Evolutionary conservation across 2,329 filamentous ascomycete species (phyloP).

Genomic region (Neofusicoccum cordaticola): DNA sequence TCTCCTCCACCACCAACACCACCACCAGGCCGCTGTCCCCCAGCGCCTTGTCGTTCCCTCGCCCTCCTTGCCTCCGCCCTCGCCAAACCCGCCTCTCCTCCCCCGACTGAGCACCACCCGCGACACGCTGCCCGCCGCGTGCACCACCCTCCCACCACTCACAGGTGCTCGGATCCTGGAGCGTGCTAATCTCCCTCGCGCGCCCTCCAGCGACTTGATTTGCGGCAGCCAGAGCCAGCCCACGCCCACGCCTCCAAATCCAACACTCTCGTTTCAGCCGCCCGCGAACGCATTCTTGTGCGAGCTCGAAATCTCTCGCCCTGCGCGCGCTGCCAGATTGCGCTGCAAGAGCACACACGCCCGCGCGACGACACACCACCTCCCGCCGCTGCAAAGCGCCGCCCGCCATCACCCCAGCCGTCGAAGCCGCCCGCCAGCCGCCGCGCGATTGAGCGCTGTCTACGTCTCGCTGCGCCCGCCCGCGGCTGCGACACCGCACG

Average conservation of each 20-base stretch:
- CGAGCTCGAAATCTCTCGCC: constrained; percentile 10
- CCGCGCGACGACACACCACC: constrained; percentile 9
- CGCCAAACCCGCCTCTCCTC: constrained; percentile 8
- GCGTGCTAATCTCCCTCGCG: constrained; percentile 14
- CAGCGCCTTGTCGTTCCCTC: constrained; percentile 11
- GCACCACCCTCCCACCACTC: background rate
- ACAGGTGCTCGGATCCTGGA: constrained; percentile 12
- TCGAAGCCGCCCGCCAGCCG: background rate
- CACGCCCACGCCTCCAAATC: constrained; percentile 9
- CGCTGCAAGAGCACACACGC: background rate
- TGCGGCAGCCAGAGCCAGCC: constrained; percentile 8
- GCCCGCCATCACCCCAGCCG: background rate
- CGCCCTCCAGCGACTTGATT: constrained; percentile 16
- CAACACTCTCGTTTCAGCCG: constrained; percentile 16
- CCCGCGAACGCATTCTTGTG: constrained; percentile 15
- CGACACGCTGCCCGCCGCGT: constrained; percentile 10
- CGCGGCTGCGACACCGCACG: background rate
- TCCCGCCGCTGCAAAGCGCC: background rate
- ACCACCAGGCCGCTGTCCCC: constrained; percentile 1
- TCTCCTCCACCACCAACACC: constrained; percentile 12
- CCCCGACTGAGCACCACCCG: background rate
- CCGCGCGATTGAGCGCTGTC: constrained; percentile 4
- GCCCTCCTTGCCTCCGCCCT: constrained; percentile 14
- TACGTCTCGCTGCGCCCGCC: background rate
- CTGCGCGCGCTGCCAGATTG: constrained; percentile 7